phyloP scores from a whole-genome alignment of 1,284 basidiomycete genomes.

The Sanghuangporus weigelae region DNA sequence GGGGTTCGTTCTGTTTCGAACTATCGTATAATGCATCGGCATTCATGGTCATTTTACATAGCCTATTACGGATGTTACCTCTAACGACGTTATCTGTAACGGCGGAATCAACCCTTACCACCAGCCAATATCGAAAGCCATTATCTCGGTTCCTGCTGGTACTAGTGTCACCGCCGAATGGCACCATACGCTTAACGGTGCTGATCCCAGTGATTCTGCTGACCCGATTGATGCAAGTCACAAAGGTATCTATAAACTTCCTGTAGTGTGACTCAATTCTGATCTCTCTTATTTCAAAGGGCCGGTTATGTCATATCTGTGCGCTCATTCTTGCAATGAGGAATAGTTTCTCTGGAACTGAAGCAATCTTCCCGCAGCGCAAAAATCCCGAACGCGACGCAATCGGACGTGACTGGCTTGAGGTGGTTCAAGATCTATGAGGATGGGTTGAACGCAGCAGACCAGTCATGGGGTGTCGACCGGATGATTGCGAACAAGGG shows the following conservation, averaged over 20 bases:
- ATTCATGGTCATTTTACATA: slow-evolving; percentile 20
- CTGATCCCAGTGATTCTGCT: slow-evolving; percentile 36
- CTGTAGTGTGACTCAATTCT: neutral
- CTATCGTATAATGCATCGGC: no score
- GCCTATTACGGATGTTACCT: slow-evolving; percentile 50
- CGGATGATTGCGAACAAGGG: slow-evolving; percentile 47
- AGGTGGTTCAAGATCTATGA: slow-evolving; percentile 36
- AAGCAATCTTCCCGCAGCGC: slow-evolving; percentile 30
- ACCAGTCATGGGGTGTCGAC: slow-evolving; percentile 42
- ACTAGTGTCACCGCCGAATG: slow-evolving; percentile 47
- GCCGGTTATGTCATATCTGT: slow-evolving; percentile 51
- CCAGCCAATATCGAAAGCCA: slow-evolving; percentile 41
- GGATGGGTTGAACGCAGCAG: slow-evolving; percentile 34
- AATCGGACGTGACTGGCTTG: slow-evolving; percentile 28
- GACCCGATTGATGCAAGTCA: slow-evolving; percentile 51
- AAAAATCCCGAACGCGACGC: slow-evolving; percentile 39
- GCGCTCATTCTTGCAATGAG: slow-evolving; percentile 19
- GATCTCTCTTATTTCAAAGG: slow-evolving; percentile 23
- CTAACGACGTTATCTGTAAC: slow-evolving; percentile 55
- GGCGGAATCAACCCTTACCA: slow-evolving; percentile 57
- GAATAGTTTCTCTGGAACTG: neutral
- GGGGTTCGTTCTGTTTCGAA: slow-evolving; percentile 32
- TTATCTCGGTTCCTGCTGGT: slow-evolving; percentile 49
- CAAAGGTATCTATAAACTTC: slow-evolving; percentile 28
- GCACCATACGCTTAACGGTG: slow-evolving; percentile 45